Conservation (phyloP, 768 basidiomycete species). For the Mycena olivaceomarginata region DNA sequence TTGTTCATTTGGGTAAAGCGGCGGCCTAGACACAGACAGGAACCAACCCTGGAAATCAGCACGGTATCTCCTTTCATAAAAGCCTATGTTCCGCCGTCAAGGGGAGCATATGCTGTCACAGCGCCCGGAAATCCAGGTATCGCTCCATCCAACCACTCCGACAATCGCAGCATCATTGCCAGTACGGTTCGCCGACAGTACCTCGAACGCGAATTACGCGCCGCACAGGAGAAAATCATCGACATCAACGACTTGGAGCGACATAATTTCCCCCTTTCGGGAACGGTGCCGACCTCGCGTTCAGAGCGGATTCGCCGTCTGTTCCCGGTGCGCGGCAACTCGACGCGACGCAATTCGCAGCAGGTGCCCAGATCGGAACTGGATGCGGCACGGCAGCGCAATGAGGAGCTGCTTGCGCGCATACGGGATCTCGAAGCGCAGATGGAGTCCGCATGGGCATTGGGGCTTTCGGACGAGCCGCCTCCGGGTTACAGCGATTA, state of each 20-base stretch:
- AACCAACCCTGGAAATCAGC: background rate
- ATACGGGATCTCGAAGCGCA: conserved; percentile 22
- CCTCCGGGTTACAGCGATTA: background rate
- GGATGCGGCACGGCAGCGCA: background rate
- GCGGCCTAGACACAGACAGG: no score
- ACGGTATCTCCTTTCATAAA: background rate
- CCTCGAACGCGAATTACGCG: background rate
- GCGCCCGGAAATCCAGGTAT: no score
- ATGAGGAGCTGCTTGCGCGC: conserved; percentile 3
- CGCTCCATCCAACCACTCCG: background rate
- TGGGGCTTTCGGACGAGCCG: conserved; percentile 20
- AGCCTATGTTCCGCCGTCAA: background rate
- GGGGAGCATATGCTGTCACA: no score
- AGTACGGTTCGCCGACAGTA: background rate
- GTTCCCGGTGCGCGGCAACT: background rate
- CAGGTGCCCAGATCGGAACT: background rate
- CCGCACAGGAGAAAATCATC: background rate
- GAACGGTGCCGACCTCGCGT: no score
- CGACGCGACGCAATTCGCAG: background rate
- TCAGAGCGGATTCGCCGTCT: background rate
- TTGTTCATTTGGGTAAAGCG: no score
- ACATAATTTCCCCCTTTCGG: background rate
- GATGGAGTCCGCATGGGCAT: conserved; percentile 10
- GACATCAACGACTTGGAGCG: background rate
- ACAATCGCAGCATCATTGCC: background rate